Evolutionary conservation across 441 rosid species (phyloP).

Genomic region (Erodium texanum): DNA sequence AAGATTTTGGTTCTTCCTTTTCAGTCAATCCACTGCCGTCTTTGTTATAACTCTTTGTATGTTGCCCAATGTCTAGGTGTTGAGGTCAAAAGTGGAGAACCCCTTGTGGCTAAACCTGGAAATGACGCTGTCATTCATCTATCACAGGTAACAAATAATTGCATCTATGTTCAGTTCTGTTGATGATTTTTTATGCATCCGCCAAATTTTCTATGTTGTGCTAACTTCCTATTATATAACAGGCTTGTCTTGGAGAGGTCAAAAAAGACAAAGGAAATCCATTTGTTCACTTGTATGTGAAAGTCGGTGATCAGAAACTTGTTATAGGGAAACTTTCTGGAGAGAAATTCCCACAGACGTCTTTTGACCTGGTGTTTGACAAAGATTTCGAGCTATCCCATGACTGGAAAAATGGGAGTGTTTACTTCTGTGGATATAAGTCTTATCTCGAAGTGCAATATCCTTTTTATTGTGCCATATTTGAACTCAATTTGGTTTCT

Average conservation of each 20-base stretch:
- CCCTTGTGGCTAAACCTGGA: slow-evolving; percentile 31
- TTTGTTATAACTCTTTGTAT: neutral
- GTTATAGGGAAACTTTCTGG: slow-evolving; percentile 59
- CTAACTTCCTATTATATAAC: slow-evolving; percentile 11
- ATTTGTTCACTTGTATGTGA: slow-evolving; percentile 31
- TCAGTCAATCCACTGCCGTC: neutral
- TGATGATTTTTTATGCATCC: neutral
- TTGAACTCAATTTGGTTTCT: neutral
- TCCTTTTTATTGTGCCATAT: slow-evolving; percentile 30
- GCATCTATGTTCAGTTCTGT: neutral
- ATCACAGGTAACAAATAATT: slow-evolving; percentile 45
- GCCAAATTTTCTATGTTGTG: slow-evolving; percentile 3
- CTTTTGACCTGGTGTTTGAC: slow-evolving; percentile 55
- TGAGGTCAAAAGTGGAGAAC: slow-evolving; percentile 56
- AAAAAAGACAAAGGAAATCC: slow-evolving; percentile 41
- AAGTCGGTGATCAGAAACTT: slow-evolving; percentile 38
- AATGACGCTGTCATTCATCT: slow-evolving; percentile 40
- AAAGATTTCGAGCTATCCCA: slow-evolving; percentile 61
- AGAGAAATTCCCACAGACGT: slow-evolving; percentile 56
- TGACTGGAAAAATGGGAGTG: slow-evolving; percentile 60
- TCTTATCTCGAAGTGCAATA: slow-evolving; percentile 33
- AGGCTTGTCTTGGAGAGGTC: slow-evolving; percentile 62
- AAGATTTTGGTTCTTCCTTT: neutral
- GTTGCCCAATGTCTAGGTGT: slow-evolving; percentile 37
- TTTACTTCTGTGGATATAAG: slow-evolving; percentile 61